phyloP scores from a whole-genome alignment of 1,284 basidiomycete genomes.

The Trichosporon ovoides region DNA sequence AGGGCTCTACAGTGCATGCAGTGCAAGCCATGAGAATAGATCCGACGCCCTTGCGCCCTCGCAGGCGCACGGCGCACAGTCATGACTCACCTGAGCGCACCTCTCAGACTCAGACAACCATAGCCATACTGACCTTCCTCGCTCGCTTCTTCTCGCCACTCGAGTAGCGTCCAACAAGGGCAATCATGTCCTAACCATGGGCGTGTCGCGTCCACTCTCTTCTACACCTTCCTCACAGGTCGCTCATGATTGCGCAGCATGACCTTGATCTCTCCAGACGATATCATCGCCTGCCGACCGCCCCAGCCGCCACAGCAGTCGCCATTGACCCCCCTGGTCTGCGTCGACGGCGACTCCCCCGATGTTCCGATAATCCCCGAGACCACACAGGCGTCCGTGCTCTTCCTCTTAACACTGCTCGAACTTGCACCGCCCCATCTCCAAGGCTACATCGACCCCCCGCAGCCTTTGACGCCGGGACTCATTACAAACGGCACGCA shows the following conservation, averaged over 20 bases:
- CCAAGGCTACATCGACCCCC: background rate
- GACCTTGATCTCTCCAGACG: background rate
- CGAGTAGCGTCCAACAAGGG: too few relatives aligned
- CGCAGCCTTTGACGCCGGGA: background rate
- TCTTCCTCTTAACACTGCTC: background rate
- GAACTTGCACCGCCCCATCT: background rate
- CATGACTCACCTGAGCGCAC: too few relatives aligned
- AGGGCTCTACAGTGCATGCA: too few relatives aligned
- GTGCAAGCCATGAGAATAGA: too few relatives aligned
- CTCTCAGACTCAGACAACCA: too few relatives aligned
- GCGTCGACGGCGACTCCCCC: background rate
- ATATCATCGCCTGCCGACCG: background rate
- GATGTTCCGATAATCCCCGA: background rate
- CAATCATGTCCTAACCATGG: too few relatives aligned
- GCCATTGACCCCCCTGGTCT: background rate
- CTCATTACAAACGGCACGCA: background rate
- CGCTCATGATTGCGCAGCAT: background rate
- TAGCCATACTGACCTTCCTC: too few relatives aligned
- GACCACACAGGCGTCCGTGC: background rate
- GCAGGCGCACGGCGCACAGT: too few relatives aligned
- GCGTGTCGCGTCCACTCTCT: too few relatives aligned
- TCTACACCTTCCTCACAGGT: too few relatives aligned
- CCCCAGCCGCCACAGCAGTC: background rate
- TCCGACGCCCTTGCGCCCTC: too few relatives aligned
- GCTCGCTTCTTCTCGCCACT: too few relatives aligned